Conservation (phyloP, 2,329 filamentous ascomycete genomes). For the Chrysoporthe puriensis region DNA sequence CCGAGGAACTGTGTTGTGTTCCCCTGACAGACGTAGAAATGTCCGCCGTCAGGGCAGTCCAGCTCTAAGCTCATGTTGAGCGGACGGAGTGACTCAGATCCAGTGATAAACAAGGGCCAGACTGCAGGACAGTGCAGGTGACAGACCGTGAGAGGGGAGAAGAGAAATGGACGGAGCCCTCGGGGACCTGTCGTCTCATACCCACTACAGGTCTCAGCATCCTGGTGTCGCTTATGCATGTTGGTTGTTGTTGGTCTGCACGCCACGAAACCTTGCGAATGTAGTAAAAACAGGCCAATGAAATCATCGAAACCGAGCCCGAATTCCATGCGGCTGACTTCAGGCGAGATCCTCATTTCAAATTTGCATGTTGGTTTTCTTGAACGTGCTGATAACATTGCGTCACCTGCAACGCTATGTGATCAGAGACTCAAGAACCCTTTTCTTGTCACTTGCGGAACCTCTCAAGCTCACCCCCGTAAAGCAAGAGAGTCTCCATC, state of each 20-base stretch:
- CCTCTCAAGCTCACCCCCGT: too few relatives aligned
- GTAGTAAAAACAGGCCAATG: neutral
- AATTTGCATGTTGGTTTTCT: neutral
- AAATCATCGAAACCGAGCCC: neutral
- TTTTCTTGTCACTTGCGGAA: too few relatives aligned
- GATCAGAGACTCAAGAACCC: too few relatives aligned
- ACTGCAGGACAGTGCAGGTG: neutral
- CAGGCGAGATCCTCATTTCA: too few relatives aligned
- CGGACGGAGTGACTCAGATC: neutral
- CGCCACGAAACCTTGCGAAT: neutral
- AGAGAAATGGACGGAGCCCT: neutral
- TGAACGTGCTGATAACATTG: neutral
- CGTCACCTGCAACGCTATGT: neutral
- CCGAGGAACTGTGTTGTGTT: slow-evolving; percentile 42
- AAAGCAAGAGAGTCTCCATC: too few relatives aligned
- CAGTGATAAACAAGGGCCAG: neutral
- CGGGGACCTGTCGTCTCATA: neutral
- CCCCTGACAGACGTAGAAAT: slow-evolving; percentile 43
- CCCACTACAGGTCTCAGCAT: neutral
- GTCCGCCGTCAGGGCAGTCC: slow-evolving; percentile 36
- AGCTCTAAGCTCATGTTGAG: slow-evolving; percentile 6
- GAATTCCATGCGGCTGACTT: neutral
- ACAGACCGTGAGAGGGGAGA: neutral
- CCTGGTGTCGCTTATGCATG: slow-evolving; percentile 15
- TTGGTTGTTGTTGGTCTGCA: slow-evolving; percentile 19